Conservation (phyloP, 768 basidiomycete genomes). For the Antrodiella citrinella region DNA sequence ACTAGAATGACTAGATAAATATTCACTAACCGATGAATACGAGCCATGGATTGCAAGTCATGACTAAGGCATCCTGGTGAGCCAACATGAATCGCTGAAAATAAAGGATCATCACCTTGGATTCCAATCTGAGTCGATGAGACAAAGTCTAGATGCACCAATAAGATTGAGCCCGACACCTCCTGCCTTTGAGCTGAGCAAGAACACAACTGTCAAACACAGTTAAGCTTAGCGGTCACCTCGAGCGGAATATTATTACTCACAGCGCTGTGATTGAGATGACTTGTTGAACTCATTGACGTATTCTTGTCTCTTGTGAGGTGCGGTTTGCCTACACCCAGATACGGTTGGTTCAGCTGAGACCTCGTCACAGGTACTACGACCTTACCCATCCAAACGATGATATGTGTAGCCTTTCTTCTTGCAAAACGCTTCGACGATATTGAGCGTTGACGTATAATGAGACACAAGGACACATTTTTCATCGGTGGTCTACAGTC, state of each 20-base stretch:
- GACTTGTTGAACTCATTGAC: constrained; percentile 87
- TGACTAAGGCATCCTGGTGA: constrained; percentile 58
- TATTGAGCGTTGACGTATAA: constrained; percentile 89
- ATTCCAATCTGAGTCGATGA: constrained; percentile 93
- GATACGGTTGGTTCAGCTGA: no score
- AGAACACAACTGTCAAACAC: constrained; percentile 75
- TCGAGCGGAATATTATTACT: constrained; percentile 18
- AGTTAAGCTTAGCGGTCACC: constrained; percentile 1
- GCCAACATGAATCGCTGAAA: neutral
- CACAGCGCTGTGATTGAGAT: constrained; percentile 64
- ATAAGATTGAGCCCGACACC: constrained; percentile 92
- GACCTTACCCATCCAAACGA: constrained; percentile 78
- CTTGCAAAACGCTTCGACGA: constrained; percentile 82
- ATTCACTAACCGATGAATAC: constrained; percentile 72
- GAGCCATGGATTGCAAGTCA: constrained; percentile 95
- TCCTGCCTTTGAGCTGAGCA: constrained; percentile 92
- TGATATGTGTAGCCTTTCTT: constrained; percentile 68
- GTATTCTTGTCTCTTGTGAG: constrained; percentile 72
- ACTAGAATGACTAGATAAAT: constrained; percentile 2
- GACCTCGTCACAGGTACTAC: no score
- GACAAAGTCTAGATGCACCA: constrained; percentile 80
- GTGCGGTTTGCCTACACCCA: constrained; percentile 66
- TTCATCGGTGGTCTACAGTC: constrained; percentile 72
- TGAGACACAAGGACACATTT: constrained; percentile 97
- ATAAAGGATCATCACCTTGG: constrained; percentile 57